Base-by-base conservation (phyloP, 352 stramenopile genomes). In the Phytophthora crassamura region DNA sequence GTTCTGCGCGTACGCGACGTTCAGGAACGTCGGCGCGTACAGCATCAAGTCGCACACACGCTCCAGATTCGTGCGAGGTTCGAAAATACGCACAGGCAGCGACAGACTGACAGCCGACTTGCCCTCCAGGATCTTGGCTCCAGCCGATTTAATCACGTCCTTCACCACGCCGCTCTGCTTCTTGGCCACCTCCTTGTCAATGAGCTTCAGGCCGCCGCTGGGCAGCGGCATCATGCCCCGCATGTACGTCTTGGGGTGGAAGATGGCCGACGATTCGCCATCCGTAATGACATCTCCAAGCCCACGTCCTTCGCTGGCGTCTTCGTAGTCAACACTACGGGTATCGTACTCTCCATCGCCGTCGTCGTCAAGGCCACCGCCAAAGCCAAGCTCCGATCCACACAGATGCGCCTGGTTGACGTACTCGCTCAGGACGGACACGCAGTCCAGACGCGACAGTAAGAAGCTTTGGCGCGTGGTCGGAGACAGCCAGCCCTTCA, bases 101-200 rank as follows among this genome's bases (percentile, higher is more conserved):
- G 87, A 95, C 20, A 95, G 76, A 79, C 87, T 93, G 18, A 95
- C 87, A 15, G 79, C 79, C 16, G 78, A 87, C 59, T 90, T 90
- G 59, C 81, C 81, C 39, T 88, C 78, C 20, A 90, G 59, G 39
- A 90, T 85, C 64, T 90, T 88, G 5, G 81, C 77, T 54, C 81
- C 81, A 11, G 77, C 75, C 28, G 78, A 87, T 63, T 93, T 93
- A 57, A 95, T 91, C 41, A 95, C 84, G 43, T 95, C 87, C 72
- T 93, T 93, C 15, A 95, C 69, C 59, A 95, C 87, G 8, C 87
- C 87, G 56, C 84, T 74, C 50, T 95, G 87, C 66, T 95, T 95
- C 67, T 93, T 95, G 3, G 84, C 84, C 25, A 93, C 69, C 42
- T 95, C 84, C 67, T 95, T 95, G 61, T 95, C 87, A 46, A 90